Base-by-base conservation (phyloP, 2,329 filamentous ascomycete genomes). In the Xylariaceae sp. region DNA sequence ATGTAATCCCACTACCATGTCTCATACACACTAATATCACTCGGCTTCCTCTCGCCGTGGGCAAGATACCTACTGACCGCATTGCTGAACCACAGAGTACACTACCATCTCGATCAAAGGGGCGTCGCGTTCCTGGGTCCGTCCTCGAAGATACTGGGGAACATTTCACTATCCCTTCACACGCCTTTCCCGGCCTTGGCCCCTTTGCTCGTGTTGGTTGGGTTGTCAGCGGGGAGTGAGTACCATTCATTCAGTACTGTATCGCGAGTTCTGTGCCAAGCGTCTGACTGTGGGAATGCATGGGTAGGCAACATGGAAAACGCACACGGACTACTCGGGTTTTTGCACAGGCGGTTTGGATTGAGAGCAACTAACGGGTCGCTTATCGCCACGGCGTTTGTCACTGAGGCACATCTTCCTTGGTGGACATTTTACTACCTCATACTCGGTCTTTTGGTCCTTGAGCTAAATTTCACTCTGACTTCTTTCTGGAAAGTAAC, bases 381-480 rank as follows among this genome's bases (percentile, higher is more conserved):
- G 0, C 68, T 92, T 6, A 77, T 90, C 53, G 87, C 88, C 1
- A 90, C 89, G 0, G 79, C 80, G 5, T 84, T 93, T 80, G 81
- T 92, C 36, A 83, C 85, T 0, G 83, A 82, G 57, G 82, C 72
- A 0, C 59, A 72, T 5, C 64, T 86, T 47, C 73, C 74, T 0
- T 94, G 89, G 89, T 90, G 86, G 60, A 75, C 75, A 11, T 92
- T 87, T 68, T 93, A 89, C 69, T 90, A 90, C 64, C 71, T 90
- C 51, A 88, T 91, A 84, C 77, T 87, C 41, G 81, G 71, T 11
- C 67, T 81, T 44, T 77, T 82, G 0, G 73, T 68, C 1, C 56
- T 87, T 22, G 86, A 89, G 62, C 66, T 87, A 6, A 48, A 71
- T 3, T 70, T 78, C 2, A 78, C 77, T 1, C 64, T 73, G 1